Evolutionary conservation across 2,329 filamentous ascomycete genomes (phyloP).

Genomic region (Diaporthe humulicola): DNA sequence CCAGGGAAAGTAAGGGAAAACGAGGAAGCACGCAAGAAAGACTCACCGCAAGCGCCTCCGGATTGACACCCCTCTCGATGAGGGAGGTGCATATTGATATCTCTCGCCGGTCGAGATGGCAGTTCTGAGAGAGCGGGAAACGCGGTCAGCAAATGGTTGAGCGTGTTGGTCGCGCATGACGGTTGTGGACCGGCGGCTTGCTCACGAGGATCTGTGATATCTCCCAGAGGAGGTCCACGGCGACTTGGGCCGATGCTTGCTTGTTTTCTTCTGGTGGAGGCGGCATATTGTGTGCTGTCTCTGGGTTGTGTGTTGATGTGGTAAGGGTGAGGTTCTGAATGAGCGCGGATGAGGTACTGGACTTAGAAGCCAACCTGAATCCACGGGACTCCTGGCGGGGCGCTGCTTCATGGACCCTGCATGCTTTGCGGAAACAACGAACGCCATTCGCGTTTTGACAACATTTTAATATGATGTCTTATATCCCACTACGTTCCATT

Average conservation of each 20-base stretch:
- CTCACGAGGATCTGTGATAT: constrained; percentile 90
- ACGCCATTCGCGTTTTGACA: neutral
- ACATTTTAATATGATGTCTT: neutral
- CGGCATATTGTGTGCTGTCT: constrained; percentile 49
- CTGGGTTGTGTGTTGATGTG: neutral
- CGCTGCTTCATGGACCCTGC: neutral
- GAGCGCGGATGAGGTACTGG: neutral
- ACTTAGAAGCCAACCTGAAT: neutral
- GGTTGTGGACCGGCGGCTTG: constrained; percentile 37
- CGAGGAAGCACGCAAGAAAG: neutral
- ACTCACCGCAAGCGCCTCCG: constrained; percentile 91
- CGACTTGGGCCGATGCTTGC: constrained; percentile 83
- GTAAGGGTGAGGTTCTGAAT: constrained; percentile 18
- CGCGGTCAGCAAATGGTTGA: constrained; percentile 1
- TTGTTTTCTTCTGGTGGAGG: constrained; percentile 66
- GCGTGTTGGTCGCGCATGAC: neutral
- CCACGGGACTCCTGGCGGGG: neutral
- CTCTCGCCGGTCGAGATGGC: constrained; percentile 89
- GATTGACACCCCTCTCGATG: constrained; percentile 97
- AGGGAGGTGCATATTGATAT: constrained; percentile 96
- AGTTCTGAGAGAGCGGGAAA: constrained; percentile 74
- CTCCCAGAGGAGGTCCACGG: constrained; percentile 85
- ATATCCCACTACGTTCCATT: neutral
- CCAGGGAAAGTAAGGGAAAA: constrained; percentile 22
- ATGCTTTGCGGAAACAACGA: neutral